These are phyloP conservation scores for Mrakia frigida DNA, from an alignment of 768 basidiomycete genomes.

Conservation along the genomic window DNA sequence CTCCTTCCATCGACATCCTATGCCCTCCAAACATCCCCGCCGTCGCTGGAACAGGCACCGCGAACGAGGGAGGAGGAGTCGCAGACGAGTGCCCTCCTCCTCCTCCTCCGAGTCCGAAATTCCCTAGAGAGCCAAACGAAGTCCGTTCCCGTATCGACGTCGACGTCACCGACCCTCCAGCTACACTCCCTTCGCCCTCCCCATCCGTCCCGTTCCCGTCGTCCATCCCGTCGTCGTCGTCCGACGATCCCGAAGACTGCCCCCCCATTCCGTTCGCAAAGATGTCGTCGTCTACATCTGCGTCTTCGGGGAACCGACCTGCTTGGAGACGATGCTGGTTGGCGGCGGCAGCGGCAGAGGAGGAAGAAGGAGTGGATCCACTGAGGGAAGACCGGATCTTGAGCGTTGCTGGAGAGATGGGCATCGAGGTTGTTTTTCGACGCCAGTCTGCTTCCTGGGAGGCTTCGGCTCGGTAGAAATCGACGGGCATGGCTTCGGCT, in stretches of 20 bases:
- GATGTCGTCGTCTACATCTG: slow-evolving; percentile 5
- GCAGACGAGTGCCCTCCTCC: neutral
- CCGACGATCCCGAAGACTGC: neutral
- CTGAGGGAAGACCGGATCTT: slow-evolving; percentile 10
- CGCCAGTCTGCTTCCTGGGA: slow-evolving; percentile 15
- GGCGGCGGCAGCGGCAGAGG: too few relatives aligned
- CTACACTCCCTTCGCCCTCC: slow-evolving; percentile 6
- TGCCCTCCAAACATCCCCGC: neutral
- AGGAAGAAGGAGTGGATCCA: neutral
- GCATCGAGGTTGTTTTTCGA: slow-evolving; percentile 7
- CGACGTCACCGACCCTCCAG: neutral
- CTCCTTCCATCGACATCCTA: slow-evolving; percentile 2
- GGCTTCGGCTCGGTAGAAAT: slow-evolving; percentile 15
- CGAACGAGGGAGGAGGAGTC: neutral
- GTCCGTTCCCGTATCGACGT: slow-evolving; percentile 9
- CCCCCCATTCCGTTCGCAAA: slow-evolving; percentile 5
- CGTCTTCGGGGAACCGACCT: slow-evolving; percentile 6
- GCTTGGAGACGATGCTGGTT: slow-evolving; percentile 12
- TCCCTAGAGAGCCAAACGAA: neutral
- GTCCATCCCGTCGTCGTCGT: slow-evolving; percentile 19
- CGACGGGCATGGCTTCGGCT: slow-evolving; percentile 1
- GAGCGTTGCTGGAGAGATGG: slow-evolving; percentile 10
- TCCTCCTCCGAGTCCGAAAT: neutral
- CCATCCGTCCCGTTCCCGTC: slow-evolving; percentile 2
- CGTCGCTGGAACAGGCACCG: neutral